Evolutionary conservation across 1,284 basidiomycete genomes (phyloP).

Genomic region (Anthracocystis panici-leucophaei): DNA sequence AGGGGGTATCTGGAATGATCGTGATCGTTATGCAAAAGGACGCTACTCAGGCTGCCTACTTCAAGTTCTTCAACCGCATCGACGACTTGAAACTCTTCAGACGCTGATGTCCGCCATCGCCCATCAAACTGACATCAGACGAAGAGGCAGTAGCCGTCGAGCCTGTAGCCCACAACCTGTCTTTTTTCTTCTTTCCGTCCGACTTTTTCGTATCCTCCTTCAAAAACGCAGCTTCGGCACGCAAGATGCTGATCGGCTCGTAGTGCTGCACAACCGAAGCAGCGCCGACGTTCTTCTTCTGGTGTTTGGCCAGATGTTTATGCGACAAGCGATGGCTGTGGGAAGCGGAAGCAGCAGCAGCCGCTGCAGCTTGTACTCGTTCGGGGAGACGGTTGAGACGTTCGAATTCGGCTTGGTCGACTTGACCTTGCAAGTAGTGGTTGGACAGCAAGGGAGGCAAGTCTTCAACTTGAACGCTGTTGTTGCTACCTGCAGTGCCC

Average conservation of each 20-base stretch:
- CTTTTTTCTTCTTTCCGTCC: constrained; percentile 30
- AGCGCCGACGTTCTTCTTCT: constrained; percentile 22
- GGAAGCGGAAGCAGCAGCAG: constrained; percentile 9
- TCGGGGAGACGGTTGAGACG: constrained; percentile 41
- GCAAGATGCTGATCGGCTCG: constrained; percentile 48
- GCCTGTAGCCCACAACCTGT: constrained; percentile 9
- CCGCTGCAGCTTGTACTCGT: constrained; percentile 22
- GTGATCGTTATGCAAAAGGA: too few relatives aligned
- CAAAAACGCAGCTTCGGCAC: constrained; percentile 44
- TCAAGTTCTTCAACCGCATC: constrained; percentile 33
- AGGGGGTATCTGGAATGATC: constrained; percentile 3
- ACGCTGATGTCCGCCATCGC: constrained; percentile 20
- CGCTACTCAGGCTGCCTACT: constrained; percentile 1
- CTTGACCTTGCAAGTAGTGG: constrained; percentile 41
- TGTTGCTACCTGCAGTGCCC: background rate
- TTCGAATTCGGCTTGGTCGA: constrained; percentile 28
- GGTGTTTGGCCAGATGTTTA: constrained; percentile 33
- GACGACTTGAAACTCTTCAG: constrained; percentile 38
- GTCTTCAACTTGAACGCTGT: constrained; percentile 31
- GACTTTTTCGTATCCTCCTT: constrained; percentile 24
- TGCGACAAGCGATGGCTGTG: constrained; percentile 17
- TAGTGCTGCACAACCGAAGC: constrained; percentile 10
- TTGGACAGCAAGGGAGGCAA: constrained; percentile 44
- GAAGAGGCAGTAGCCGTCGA: constrained; percentile 17
- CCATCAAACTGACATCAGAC: constrained; percentile 28